Evolutionary conservation across 75 land plant species (phyloP).

Genomic region (Azolla pinnata): DNA sequence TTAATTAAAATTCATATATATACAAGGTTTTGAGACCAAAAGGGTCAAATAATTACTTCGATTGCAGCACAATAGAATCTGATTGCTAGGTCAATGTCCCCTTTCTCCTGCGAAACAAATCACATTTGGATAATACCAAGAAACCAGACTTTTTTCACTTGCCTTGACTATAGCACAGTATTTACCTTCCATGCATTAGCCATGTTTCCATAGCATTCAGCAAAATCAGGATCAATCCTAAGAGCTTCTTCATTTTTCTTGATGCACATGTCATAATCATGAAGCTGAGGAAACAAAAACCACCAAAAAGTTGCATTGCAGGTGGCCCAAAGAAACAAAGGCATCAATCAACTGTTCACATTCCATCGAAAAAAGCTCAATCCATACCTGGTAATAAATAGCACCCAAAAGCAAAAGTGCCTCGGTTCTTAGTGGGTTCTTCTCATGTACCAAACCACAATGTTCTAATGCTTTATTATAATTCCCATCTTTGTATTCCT

Average conservation of each 20-base stretch:
- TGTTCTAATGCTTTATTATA: constrained; percentile 73
- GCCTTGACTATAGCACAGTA: neutral
- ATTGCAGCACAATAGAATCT: constrained; percentile 76
- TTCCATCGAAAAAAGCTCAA: neutral
- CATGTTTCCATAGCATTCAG: constrained; percentile 99
- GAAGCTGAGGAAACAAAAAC: constrained; percentile 43
- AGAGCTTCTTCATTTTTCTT: constrained; percentile 97
- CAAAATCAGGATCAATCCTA: constrained; percentile 72
- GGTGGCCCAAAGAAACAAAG: neutral
- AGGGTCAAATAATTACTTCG: constrained; percentile 43
- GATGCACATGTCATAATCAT: constrained; percentile 92
- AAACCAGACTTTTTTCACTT: too few relatives aligned
- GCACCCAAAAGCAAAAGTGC: constrained; percentile 86
- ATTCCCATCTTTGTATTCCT: constrained; percentile 71
- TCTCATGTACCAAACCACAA: constrained; percentile 60
- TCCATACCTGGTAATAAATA: constrained; percentile 77
- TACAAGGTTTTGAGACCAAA: neutral
- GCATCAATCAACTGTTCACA: neutral
- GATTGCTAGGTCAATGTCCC: constrained; percentile 86
- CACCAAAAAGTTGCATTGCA: neutral
- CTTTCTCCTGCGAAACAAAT: constrained; percentile 91
- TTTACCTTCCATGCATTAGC: constrained; percentile 99
- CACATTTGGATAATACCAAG: too few relatives aligned
- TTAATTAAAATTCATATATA: neutral
- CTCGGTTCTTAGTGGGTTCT: constrained; percentile 71